Base-by-base conservation (phyloP, 2,329 filamentous ascomycete genomes). In the Thielaviopsis musarum region DNA sequence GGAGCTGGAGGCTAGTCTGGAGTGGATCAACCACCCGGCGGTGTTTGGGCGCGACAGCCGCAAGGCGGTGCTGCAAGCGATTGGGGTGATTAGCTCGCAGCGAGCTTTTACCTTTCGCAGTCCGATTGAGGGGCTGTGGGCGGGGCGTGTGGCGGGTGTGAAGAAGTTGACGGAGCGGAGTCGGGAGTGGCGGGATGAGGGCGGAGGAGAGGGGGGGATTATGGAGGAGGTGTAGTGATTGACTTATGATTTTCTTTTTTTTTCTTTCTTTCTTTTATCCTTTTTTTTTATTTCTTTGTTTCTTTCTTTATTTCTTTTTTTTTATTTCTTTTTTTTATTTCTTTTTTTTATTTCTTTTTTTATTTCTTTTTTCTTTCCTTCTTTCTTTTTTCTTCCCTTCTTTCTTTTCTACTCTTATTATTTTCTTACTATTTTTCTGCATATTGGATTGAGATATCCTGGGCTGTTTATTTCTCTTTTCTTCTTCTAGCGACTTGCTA, bases 11-110 rank as follows among this genome's bases (percentile, higher is more conserved):
- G 82, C 87, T 38, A 88, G 87, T 56, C 75, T 98, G 17, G 93
- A 98, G 72, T 98, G 93, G 93, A 97, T 98, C 71, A 90, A 87
- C 68, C 93, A 98, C 67, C 93, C 93, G 1, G 91, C 91, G 1
- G 88, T 97, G 1, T 98, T 98, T 69, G 85, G 87, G 9, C 83
- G 93, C 45, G 93, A 98, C 69, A 93, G 88, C 61, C 84, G 93
- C 66, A 98, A 98, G 74, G 89, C 91, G 4, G 91, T 98, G 1
- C 77, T 98, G 24, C 93, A 98, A 70, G 89, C 91, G 17, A 97
- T 98, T 65, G 91, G 93, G 6, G 91, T 97, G 63, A 96, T 98
- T 66, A 93, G 88, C 67, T 94, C 88, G 6, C 93, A 98, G 72
- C 81, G 93, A 54, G 91, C 87, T 12, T 95, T 91, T 69, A 97